phyloP scores from a whole-genome alignment of 2,329 filamentous ascomycete species.

The Pezicula radicicola region DNA sequence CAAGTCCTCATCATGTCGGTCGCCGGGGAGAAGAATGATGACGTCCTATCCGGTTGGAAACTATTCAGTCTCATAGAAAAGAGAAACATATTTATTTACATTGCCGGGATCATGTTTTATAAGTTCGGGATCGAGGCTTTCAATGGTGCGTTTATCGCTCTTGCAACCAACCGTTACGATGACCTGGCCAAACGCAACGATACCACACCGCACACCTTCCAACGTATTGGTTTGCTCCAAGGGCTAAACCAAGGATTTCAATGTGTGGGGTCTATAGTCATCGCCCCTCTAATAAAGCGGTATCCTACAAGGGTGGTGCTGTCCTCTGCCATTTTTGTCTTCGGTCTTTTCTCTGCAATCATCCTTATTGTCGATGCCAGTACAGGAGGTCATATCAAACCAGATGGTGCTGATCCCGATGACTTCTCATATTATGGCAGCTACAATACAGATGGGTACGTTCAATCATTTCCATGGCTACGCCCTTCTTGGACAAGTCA shows the following conservation, averaged over 20 bases:
- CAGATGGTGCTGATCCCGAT: constrained; percentile 26
- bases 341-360: constrained; percentile 43
- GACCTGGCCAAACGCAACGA: constrained; percentile 34
- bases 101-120: constrained; percentile 48
- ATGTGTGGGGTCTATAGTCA: constrained; percentile 47
- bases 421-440: constrained; percentile 43
- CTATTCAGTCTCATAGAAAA: constrained; percentile 37
- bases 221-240: constrained; percentile 42
- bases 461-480: too few species aligned
- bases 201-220: constrained; percentile 36
- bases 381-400: constrained; percentile 42
- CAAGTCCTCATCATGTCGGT: neutral
- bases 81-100: constrained; percentile 43
- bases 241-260: constrained; percentile 49
- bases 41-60: constrained; percentile 14
- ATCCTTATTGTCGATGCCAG: constrained; percentile 40
- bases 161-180: constrained; percentile 48
- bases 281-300: constrained; percentile 45
- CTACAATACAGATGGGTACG: constrained; percentile 36
- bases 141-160: constrained; percentile 46
- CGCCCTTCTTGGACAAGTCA: too few species aligned
- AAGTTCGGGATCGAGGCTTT: constrained; percentile 50
- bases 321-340: constrained; percentile 38
- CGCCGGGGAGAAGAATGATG: neutral
- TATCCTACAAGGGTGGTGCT: constrained; percentile 45